Evolutionary conservation across 169 alveolate species (phyloP), one percentile per base, ranked within the genome.

Genomic region (Plasmodium adleri): DNA sequence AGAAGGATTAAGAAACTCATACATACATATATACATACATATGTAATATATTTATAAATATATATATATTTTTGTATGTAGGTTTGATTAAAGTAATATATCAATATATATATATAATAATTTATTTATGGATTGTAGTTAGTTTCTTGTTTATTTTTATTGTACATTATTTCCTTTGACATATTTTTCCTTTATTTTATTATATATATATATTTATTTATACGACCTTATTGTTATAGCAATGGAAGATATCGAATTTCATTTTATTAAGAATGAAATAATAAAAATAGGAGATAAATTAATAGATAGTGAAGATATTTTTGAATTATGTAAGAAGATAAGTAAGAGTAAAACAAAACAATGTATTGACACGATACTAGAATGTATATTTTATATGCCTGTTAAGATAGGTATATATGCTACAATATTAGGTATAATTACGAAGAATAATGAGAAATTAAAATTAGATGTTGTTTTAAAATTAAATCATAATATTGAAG

Each of bases 271-370:
- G 47, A 83, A 83, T 83, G 91, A 83, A n/a, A 83, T 83, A 32
- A 83, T 83, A 39, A 83, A 50, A 58, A 83, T 83, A 47, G 91
- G 91, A 12, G 91, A 83, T 83, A 83, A 68, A 64, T 49, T 56
- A 83, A 83, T 83, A 17, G 91, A 83, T 83, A 83, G 91, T 68
- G 91, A 83, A 10, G 91, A 83, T 39, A 83, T 83, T n/a, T 83
- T 83, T 83, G 58, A 83, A n/a, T 83, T 83, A 54, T 68, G 85
- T 68, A 67, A 83, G 45, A 83, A 72, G 43, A 68, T 83, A 56
- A 22, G 17, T 26, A 83, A 72, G 32, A 83, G 85, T 59, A 83
- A 67, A 68, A 56, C 60, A 83, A 49, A 59, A 17, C 91, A 83
- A 32, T 83, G 91, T 26, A 54, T 83, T 56, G 91, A 83, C 2